Evolutionary conservation across 768 basidiomycete species (phyloP).

Genomic region (Phaffia australis): DNA sequence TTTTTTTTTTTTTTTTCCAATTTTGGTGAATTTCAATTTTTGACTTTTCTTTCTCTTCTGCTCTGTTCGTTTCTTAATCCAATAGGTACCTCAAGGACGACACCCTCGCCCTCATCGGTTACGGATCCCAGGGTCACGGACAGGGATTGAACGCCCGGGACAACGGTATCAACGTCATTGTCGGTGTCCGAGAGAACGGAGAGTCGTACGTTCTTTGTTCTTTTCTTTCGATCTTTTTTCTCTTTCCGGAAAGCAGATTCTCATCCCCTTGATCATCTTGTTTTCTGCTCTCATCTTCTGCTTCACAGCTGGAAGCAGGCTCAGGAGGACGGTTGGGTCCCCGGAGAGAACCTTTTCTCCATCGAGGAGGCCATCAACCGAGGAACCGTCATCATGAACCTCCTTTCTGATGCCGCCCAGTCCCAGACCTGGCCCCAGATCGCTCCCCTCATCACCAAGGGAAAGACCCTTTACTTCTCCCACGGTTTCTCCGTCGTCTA

Average conservation of each 20-base stretch:
- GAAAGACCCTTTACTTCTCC: conserved; percentile 99
- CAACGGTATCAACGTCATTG: conserved; percentile 95
- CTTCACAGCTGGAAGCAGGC: conserved; percentile 70
- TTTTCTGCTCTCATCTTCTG: background rate
- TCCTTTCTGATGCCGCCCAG: conserved; percentile 98
- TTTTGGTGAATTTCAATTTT: background rate
- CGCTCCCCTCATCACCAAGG: conserved; percentile 93
- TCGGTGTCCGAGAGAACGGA: conserved; percentile 93
- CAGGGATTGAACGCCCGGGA: conserved; percentile 98
- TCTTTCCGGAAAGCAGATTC: conserved; percentile 62
- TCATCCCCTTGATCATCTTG: background rate
- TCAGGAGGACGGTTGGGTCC: conserved; percentile 50
- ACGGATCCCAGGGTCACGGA: conserved; percentile 96
- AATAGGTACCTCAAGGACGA: conserved; percentile 90
- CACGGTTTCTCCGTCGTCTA: conserved; percentile 99
- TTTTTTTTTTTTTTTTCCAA: too few relatives aligned
- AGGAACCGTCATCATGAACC: conserved; percentile 99
- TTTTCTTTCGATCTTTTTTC: background rate
- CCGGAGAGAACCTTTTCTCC: conserved; percentile 93
- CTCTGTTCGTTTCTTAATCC: background rate
- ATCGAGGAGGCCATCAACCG: conserved; percentile 93
- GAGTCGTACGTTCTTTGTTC: conserved; percentile 47
- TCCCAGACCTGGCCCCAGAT: conserved; percentile 84
- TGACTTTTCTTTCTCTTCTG: background rate
- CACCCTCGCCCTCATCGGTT: conserved; percentile 96